Base-by-base conservation (phyloP, 2,329 filamentous ascomycete genomes). In the Triangularia setosa region DNA sequence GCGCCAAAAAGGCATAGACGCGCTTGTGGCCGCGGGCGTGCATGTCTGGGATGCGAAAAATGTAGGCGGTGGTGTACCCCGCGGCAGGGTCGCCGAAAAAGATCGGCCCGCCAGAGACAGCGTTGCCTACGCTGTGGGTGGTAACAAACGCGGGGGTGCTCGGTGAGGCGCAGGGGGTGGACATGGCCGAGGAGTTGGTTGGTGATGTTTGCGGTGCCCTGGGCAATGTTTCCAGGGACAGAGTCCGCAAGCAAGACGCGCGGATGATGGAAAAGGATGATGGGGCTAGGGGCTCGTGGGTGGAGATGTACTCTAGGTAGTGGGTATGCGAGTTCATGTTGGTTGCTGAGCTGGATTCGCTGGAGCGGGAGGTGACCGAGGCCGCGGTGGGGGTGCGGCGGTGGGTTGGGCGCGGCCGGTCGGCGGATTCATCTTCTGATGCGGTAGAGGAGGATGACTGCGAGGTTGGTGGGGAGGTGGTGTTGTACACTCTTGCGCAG, bases 31-130 rank as follows among this genome's bases (percentile, higher is more conserved):
- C 87, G 12, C 87, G 84, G 14, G 87, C 87, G 67, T 88, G 87
- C 35, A 88, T 79, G 72, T 90, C 87, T 6, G 87, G 84, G 52
- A 90, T 87, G 25, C 87, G 87, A 72, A 90, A 90, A 68, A 90
- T 87, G 74, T 88, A 90, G 14, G 87, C 87, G 0, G 87, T 90
- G 0, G 87, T 90, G 75, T 89, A 90, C 28, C 87, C 87, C 1
- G 87, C 83, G 0, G 83, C 73, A 1, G 85, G 81, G 70, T 90
- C 87, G 28, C 87, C 87, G 65, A 90, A 90, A 73, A 90, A 89
- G 61, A 90, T 88, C 28, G 87, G 86, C 0, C 87, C 87, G 2
- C 87, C 87, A 2, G 85, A 86, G 0, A 83, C 81, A 16, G 86
- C 79, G 40, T 83, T 78, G 62, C 84, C 79, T 66, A 83, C 73